Evolutionary conservation across 768 basidiomycete genomes (phyloP), one percentile per base, ranked within the genome.

Genomic region (Leccinum sublutescens): DNA sequence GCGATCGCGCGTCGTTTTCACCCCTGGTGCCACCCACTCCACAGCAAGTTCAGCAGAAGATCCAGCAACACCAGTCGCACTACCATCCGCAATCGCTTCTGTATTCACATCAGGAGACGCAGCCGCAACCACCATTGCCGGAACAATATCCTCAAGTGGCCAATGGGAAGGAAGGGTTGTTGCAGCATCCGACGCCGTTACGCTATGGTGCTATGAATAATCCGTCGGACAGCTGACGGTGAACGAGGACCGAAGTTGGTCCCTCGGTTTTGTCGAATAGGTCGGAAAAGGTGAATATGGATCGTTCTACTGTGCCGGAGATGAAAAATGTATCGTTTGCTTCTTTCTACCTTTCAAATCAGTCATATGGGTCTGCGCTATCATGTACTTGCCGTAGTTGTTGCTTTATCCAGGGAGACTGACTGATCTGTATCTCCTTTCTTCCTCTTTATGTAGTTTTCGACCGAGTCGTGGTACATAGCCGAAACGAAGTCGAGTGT

Each of bases 41-140:
- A 3, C 56, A 63, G 31, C 63, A 68, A 12, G 40, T 68, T 17
- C 58, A 62, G 25, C 66, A 67, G 1, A 59, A 68, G 8, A 58
- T 67, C 1, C 62, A 61, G 9, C 60, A 66, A 25, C 64, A 56
- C 8, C 66, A 67, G 10, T 3, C 65, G 5, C 66, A 56, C 2
- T 63, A 68, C 25, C 19, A 55, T 3, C 3, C 34, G 0, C 50
- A 58, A 1, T 21, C 40, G 5, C 53, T 10, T 11, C 14, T 36
- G 15, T 52, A 36, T 2, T 62, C 53, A 5, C 58, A 59, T 1
- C 61, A 59, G 14, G 57, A 49, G 8, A 21, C n/a, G 19, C 50
- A 51, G 19, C 43, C 43, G 19, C n/a, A 45, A 2, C 2, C 43
- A 45, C 43, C 19, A 45, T 45, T 45, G 14, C 34, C 15, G 10